These are phyloP conservation scores for Solanum sejunctum DNA, from an alignment of 257 asterid genomes.

Conservation along the genomic window DNA sequence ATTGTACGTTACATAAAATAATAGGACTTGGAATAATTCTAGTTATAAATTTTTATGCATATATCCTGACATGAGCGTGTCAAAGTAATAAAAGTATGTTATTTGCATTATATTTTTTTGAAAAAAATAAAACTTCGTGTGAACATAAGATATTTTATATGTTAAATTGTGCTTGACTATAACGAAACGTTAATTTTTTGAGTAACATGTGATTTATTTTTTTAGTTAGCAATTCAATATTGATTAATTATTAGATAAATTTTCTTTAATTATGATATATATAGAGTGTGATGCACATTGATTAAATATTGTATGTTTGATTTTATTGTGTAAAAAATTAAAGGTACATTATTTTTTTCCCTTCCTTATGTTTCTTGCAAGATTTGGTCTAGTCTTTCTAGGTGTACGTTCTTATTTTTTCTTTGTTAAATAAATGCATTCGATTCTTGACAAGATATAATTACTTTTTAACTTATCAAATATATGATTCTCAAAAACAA, in stretches of 20 bases:
- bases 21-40: background rate
- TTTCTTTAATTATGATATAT: background rate
- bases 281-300: background rate
- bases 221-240: background rate
- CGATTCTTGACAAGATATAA: background rate
- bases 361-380: background rate
- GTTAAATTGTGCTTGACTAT: background rate
- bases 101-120: no score
- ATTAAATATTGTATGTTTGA: background rate
- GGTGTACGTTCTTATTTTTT: background rate
- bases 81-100: no score
- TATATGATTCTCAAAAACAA: no score
- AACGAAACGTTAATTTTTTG: background rate
- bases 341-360: background rate
- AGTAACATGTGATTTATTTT: background rate
- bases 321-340: background rate
- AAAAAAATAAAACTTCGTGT: accelerated
- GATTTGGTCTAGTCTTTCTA: background rate
- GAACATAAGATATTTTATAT: background rate
- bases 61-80: background rate
- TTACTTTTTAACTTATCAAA: accelerated
- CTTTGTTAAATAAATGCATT: background rate
- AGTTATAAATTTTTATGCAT: background rate
- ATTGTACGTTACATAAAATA: background rate
- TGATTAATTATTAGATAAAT: background rate